Percentiles rank a stretch among this genome's conserved stretches.
Evolutionary conservation across 139 green algal species (phyloP).

Genomic region (Nannochloris sp.): DNA sequence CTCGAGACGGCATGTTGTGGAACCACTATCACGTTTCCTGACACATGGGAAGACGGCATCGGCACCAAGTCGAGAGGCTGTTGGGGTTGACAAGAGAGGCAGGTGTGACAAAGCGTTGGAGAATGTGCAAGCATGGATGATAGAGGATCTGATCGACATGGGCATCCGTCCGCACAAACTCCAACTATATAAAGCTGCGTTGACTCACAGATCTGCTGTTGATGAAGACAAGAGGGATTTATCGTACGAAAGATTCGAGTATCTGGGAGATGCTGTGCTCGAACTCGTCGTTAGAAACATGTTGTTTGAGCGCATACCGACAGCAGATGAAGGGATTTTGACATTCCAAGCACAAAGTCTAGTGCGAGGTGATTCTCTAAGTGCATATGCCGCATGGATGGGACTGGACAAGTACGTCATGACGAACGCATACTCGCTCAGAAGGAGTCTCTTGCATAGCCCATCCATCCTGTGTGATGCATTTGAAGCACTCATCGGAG

Average conservation of each 20-base stretch:
- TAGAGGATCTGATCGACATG: conserved; percentile 24
- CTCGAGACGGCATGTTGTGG: background rate
- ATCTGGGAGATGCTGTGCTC: conserved; percentile 35
- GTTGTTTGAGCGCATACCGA: conserved; percentile 15
- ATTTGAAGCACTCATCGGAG: conserved; percentile 41
- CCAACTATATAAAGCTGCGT: conserved; percentile 27
- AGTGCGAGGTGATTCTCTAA: conserved; percentile 8
- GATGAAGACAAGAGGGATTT: background rate
- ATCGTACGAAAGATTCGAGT: conserved; percentile 39
- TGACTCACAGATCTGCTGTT: conserved; percentile 27
- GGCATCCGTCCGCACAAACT: conserved; percentile 8
- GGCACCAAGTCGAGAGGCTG: background rate
- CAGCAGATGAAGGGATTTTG: conserved; percentile 20
- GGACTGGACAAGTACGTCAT: conserved; percentile 20
- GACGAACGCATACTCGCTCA: conserved; percentile 11
- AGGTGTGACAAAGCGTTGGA: background rate
- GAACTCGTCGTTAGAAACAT: conserved; percentile 11
- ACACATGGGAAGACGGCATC: conserved; percentile 3
- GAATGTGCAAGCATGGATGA: conserved; percentile 26
- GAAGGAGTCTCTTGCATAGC: conserved; percentile 2
- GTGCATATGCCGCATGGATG: conserved; percentile 9
- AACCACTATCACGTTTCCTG: background rate
- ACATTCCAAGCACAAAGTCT: conserved; percentile 11
- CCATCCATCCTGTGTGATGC: conserved; percentile 17
- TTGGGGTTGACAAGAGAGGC: background rate